A percentile compares a stretch with the other conserved stretches of the same genome.
phyloP scores from a whole-genome alignment of 2,329 filamentous ascomycete genomes.

The Fusarium sp. region DNA sequence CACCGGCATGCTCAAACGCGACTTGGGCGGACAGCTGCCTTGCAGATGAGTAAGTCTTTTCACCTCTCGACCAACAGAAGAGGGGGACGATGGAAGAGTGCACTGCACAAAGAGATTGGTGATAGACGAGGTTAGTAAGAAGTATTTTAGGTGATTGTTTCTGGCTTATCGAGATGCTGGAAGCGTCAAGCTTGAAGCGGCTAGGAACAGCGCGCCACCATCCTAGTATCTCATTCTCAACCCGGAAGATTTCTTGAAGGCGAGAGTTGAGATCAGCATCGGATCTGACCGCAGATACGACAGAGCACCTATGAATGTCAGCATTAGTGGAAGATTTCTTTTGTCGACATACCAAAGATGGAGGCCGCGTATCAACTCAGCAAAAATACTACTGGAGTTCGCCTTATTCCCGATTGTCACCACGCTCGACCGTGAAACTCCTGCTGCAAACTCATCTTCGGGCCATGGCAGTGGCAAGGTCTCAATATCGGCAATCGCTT shows the following conservation, averaged over 20 bases:
- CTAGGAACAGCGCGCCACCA: not conserved
- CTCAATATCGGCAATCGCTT: not conserved
- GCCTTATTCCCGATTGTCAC: not conserved
- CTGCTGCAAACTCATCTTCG: not conserved
- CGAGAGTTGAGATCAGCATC: fast-evolving
- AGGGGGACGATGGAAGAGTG: slow-evolving; percentile 9
- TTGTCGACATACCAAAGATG: not conserved
- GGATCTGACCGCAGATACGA: not conserved
- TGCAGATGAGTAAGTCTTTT: not conserved
- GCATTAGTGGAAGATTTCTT: fast-evolving
- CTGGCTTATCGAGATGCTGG: fast-evolving
- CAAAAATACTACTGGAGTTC: not conserved
- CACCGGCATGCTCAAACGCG: not conserved
- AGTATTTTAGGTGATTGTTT: not conserved
- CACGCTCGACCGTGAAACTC: fast-evolving
- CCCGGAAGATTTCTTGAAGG: not conserved
- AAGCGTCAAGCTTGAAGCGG: not conserved
- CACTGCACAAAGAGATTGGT: slow-evolving; percentile 1
- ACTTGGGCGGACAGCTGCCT: not conserved
- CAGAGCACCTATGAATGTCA: not conserved
- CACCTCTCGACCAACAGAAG: slow-evolving; percentile 5
- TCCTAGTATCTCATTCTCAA: fast-evolving
- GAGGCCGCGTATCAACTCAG: not conserved
- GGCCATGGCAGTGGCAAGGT: not conserved
- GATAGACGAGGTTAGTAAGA: not conserved